A percentile compares a stretch with the other conserved stretches of the same genome.
phyloP scores from a whole-genome alignment of 257 asterid genomes.

The Verbena officinalis region DNA sequence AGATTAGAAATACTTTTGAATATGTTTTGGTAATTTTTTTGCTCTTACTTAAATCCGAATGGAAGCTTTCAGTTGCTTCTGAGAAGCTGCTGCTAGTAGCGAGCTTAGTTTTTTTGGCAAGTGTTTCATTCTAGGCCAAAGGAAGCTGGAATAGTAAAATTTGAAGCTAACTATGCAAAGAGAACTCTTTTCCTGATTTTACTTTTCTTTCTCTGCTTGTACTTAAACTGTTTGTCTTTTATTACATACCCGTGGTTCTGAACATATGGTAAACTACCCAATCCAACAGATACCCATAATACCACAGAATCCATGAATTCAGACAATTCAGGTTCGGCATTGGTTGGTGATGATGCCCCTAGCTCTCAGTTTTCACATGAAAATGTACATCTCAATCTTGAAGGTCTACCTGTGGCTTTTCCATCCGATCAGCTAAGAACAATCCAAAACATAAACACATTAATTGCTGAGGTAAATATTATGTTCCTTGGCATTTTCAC shows the following conservation, averaged over 20 bases:
- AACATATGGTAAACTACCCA: conserved; percentile 33
- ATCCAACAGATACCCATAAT: conserved; percentile 32
- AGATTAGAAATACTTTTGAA: conserved; percentile 10
- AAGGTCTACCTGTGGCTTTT: conserved; percentile 52
- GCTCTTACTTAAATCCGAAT: neutral
- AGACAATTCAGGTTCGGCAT: conserved; percentile 33
- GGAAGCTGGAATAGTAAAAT: neutral
- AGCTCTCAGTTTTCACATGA: conserved; percentile 52
- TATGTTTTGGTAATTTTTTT: conserved; percentile 12
- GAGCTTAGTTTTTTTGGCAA: neutral
- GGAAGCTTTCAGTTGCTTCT: neutral
- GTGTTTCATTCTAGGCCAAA: neutral
- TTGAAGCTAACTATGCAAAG: neutral
- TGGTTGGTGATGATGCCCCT: conserved; percentile 43
- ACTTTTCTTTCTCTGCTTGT: conserved; percentile 1
- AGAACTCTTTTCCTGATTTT: neutral
- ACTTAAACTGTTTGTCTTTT: conserved; percentile 1
- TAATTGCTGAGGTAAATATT: conserved; percentile 73
- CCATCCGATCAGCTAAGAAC: conserved; percentile 90
- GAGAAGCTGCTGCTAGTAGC: conserved; percentile 11
- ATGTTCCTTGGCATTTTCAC: conserved; percentile 28
- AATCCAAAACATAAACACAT: conserved; percentile 73
- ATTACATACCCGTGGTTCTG: conserved; percentile 20
- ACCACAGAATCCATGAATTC: conserved; percentile 36
- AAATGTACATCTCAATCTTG: conserved; percentile 48